Evolutionary conservation across 75 land plant species (phyloP), one percentile per base, ranked within the genome.

Genomic region (Selaginella tamariscina): DNA sequence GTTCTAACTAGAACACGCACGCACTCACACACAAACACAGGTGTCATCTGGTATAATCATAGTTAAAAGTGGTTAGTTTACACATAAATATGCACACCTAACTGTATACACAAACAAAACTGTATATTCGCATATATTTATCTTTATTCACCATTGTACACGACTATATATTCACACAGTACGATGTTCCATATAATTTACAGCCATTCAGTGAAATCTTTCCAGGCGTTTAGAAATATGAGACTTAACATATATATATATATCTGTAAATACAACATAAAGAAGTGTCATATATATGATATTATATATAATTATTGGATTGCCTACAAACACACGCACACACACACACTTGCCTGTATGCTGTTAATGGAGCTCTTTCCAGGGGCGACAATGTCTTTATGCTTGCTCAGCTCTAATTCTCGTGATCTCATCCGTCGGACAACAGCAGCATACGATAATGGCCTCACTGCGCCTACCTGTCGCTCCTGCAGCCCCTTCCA

Each of bases 341-440:
- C 26, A 54, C 18, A 31, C 27, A 73, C 63, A 33, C 30, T 30
- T 15, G 86, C 95, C 81, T 90, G 96, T 20, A 90, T 74, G 32
- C 93, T 85, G 72, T 90, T 90, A 62, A 87, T 56, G 57, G 85
- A 75, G 71, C 86, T 82, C 27, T 76, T 72, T 65, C 87, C 91
- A 33, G 92, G 80, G 68, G 80, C 76, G 33, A 87, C 69, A 30
- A 90, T 56, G 22, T 90, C 96, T 44, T 87, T 90, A 72, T 71
- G 71, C 64, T 78, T 81, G 70, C 87, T 73, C 72, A 90, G 82
- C 31, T 81, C 74, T 29, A 90, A 66, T 26, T 72, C 55, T 24
- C 71, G 49, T 21, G 75, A 31, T 30, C 91, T 77, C 30, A 44
- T 33, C 32, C 77, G 70, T 15, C 72, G 72, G 33, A 90, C 49